Percentiles rank a stretch among this genome's conserved stretches.
phyloP scores from a whole-genome alignment of 2,329 filamentous ascomycete species.

The Teratosphaeria viscida region DNA sequence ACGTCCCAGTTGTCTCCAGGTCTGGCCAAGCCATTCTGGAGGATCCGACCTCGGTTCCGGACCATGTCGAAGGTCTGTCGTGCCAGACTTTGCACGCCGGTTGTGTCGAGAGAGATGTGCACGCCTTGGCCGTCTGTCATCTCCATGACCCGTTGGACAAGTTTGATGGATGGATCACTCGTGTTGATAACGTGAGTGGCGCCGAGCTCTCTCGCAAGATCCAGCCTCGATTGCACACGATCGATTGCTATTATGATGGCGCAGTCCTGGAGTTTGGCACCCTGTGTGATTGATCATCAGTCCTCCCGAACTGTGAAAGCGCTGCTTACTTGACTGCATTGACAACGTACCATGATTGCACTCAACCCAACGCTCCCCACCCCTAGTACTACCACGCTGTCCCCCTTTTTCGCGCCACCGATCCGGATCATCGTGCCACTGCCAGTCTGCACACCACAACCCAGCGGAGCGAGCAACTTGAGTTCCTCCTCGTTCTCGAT shows the following conservation, averaged over 20 bases:
- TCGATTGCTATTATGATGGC: conserved; percentile 31
- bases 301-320: background rate
- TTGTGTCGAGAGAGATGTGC: background rate
- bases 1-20: background rate
- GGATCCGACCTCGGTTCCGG: background rate
- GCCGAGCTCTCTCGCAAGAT: conserved; percentile 28
- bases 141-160: background rate
- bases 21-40: background rate
- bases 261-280: conserved; percentile 16
- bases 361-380: conserved; percentile 18
- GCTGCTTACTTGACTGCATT: background rate
- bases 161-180: background rate
- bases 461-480: conserved; percentile 16
- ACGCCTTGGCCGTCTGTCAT: background rate
- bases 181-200: conserved; percentile 29
- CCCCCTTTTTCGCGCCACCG: conserved; percentile 11
- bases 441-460: conserved; percentile 20
- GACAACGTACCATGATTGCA: conserved; percentile 26
- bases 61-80: background rate
- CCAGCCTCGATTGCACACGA: conserved; percentile 22
- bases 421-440: conserved; percentile 17
- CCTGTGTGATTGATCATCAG: background rate
- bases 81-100: background rate
- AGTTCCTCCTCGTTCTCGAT: conserved; percentile 14
- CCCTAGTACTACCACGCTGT: conserved; percentile 14